Evolutionary conservation across 169 alveolate species (phyloP), one percentile per base, ranked within the genome.

Genomic region (Cryptosporidium andersoni): DNA sequence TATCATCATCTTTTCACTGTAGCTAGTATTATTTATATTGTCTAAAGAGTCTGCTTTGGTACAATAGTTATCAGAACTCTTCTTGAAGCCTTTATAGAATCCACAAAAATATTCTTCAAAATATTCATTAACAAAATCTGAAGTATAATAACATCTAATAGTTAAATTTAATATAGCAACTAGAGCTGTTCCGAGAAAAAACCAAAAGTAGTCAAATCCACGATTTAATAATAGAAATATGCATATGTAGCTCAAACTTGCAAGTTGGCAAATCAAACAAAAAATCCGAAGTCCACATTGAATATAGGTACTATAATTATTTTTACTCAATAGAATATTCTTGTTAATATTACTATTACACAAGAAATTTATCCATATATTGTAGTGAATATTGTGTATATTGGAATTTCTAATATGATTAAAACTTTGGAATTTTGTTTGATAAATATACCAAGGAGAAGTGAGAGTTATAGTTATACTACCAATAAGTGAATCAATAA

Each of bases 91-190:
- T 47, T 74, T 74, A 1, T 66, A 74, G n/a, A 56, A 55, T 34
- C 85, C 85, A 48, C 85, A 74, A 60, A 74, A 74, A 39, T 74
- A 74, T 43, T 74, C 60, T 40, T n/a, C 47, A 48, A 66, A 74
- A 37, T 74, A 74, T 34, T 8, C 47, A 16, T 66, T 58, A 25
- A 62, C 85, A 39, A 74, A 74, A 1, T 74, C 74, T 34, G 36
- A 42, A 8, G 85, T 56, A 51, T 74, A 74, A 14, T 58, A 74
- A 25, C 43, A 58, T 56, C 85, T 56, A 2, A 74, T 63, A 2
- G 63, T 60, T 34, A 68, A 14, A 12, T 52, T 58, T 43, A 74
- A 64, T 5, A 63, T 8, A 1, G 85, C 53, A 8, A 60, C 51
- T 7, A 58, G 16, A 12, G 47, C 60, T 3, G 48, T 2, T 42